Base-by-base conservation (phyloP, 208 protist genomes). In the Leptomonas pyrrhocoris region DNA sequence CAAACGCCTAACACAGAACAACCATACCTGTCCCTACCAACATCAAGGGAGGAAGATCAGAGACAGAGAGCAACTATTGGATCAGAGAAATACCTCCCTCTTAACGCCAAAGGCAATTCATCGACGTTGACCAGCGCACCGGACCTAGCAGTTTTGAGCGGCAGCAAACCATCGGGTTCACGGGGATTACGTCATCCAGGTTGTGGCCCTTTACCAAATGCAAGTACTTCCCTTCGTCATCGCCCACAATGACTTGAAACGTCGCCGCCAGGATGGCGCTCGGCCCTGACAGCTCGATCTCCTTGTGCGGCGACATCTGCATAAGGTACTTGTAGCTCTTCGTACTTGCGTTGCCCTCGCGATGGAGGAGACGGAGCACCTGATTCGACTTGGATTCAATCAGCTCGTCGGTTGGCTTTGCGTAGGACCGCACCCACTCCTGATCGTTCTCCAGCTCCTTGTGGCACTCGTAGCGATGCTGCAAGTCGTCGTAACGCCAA, bases 301-400 rank as follows among this genome's bases (percentile, higher is more conserved):
- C 88, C 61, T 81, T 68, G 40, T 79, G 43, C 18, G 75, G 73
- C 2, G 88, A 89, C n/a, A 82, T 38, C 48, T 88, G 81, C 73
- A 93, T 71, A n/a, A 93, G 61, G 56, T 93, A 93, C 72, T 90
- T 89, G 74, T 91, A 90, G 70, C 83, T 90, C 55, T 86, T 63
- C 13, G 81, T 90, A 58, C 83, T 91, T 3, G 81, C 76, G 42
- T 80, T 91, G 40, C 77, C 79, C 68, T 91, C 88, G 19, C 73
- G 83, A 63, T 91, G 80, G 23, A 86, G 50, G 38, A 87, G 74
- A 31, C 79, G 80, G 62, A 95, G 28, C 48, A 95, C 57, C 63
- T 80, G 73, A 58, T 92, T 93, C 12, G 61, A 77, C 73, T 95
- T 80, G 28, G 68, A 19, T 13, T 66, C 63, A 6, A 89, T 53